Evolutionary conservation across 495 filamentous ascomycete species (phyloP).

Genomic region (Hypoxylon crocopeplum): DNA sequence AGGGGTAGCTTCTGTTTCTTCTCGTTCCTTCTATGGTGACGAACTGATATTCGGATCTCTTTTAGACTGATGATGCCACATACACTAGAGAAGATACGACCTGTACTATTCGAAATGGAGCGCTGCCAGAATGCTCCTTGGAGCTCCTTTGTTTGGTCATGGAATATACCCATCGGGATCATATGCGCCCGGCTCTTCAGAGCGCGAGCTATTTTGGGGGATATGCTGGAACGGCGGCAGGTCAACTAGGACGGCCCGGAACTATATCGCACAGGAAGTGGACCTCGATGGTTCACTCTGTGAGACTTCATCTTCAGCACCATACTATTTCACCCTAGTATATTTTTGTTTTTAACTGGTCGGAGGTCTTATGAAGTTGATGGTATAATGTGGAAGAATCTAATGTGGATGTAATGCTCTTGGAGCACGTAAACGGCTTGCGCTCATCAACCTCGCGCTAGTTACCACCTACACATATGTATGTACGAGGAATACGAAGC

Average conservation of each 20-base stretch:
- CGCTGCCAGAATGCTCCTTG: conserved; percentile 14
- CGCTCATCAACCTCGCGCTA: neutral
- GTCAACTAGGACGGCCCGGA: conserved; percentile 6
- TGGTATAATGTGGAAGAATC: conserved; percentile 18
- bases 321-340: conserved; percentile 11
- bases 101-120: conserved; percentile 24
- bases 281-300: conserved; percentile 12
- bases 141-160: conserved; percentile 18
- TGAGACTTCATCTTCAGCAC: conserved; percentile 7
- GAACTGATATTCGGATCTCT: conserved; percentile 22
- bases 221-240: conserved; percentile 15
- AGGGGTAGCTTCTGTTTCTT: conserved; percentile 25
- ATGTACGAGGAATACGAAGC: conserved; percentile 14
- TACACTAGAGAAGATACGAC: conserved; percentile 30
- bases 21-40: conserved; percentile 21
- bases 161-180: conserved; percentile 35
- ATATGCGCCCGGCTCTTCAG: conserved; percentile 14
- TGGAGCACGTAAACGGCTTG: neutral
- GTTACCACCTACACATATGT: conserved; percentile 1
- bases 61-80: conserved; percentile 36
- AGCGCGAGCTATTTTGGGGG: conserved; percentile 15
- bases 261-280: conserved; percentile 12
- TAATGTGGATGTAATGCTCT: conserved; percentile 19
- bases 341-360: neutral
- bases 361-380: conserved; percentile 4